Evolutionary conservation across 2,329 filamentous ascomycete genomes (phyloP), one percentile per base, ranked within the genome.

Genomic region (Monosporascus sp.): DNA sequence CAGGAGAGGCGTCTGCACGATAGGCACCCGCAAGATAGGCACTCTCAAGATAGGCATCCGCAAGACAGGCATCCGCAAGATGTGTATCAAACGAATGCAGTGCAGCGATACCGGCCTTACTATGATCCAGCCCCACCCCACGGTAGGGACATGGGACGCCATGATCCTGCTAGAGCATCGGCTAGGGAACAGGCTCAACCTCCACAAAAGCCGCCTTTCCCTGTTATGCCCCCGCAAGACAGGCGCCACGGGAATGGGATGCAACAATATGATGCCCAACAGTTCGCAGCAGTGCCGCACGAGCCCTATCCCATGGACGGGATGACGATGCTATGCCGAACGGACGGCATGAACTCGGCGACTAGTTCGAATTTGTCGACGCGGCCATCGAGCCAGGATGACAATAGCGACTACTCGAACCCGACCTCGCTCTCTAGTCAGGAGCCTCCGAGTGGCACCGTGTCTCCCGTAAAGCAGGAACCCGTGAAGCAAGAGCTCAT

Each of bases 291-390:
- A 15, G 82, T 96, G 3, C 91, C 93, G 15, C 91, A 97, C 63
- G 95, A 97, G 62, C 90, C 94, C 9, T 97, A 97, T 67, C 92
- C 93, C 0, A 83, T 88, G 69, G 93, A 97, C 67, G 93, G 92
- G 5, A 97, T 97, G 91, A 97, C 93, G 0, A 96, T 97, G 83
- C 87, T 97, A 57, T 97, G 93, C 71, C 85, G 91, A 54, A 85
- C 89, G 39, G 88, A 85, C 47, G 64, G 63, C 24, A 57, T 72
- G 70, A 91, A 79, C 71, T 86, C 86, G 22, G 67, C 65, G 3
- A 69, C 68, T 15, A 69, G 62, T 48, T 71, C 69, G 7, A 70
- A 72, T 39, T 47, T 72, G 47, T 84, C 85, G 24, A 84, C 82
- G 48, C 82, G 91, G 46, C 90, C 91, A 47, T 87, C 87, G 15